Conservation (phyloP, 2,329 filamentous ascomycete species). For the Exophiala dermatitidis region DNA sequence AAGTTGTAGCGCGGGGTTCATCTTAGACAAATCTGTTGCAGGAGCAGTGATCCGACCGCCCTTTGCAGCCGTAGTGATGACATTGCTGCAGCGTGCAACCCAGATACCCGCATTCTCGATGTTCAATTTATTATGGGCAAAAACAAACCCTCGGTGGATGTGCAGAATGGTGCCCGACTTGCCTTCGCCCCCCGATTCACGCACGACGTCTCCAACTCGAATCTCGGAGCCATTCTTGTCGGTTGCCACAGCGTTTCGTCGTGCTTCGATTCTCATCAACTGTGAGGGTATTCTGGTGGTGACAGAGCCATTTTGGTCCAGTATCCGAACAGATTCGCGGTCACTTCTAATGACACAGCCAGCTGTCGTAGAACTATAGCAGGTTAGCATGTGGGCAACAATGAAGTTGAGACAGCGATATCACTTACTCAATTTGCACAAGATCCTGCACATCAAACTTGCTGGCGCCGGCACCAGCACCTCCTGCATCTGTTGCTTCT, state of each 20-base stretch:
- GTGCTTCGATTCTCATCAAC: slow-evolving; percentile 79
- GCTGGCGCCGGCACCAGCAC: slow-evolving; percentile 56
- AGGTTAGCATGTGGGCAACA: slow-evolving; percentile 27
- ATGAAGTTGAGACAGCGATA: background rate
- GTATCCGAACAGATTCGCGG: slow-evolving; percentile 77
- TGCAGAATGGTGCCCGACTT: slow-evolving; percentile 85
- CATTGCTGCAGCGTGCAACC: slow-evolving; percentile 75
- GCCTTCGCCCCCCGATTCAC: slow-evolving; percentile 78
- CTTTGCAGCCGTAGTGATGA: slow-evolving; percentile 89
- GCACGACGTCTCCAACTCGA: slow-evolving; percentile 81
- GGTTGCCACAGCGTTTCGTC: slow-evolving; percentile 79
- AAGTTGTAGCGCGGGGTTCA: slow-evolving; percentile 72
- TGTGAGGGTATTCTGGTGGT: slow-evolving; percentile 82
- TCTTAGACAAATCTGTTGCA: slow-evolving; percentile 73
- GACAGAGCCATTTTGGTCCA: slow-evolving; percentile 82
- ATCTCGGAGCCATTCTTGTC: slow-evolving; percentile 93
- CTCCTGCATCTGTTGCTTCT: slow-evolving; percentile 85
- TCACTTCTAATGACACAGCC: slow-evolving; percentile 93
- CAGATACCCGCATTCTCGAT: slow-evolving; percentile 86
- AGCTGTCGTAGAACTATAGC: slow-evolving; percentile 65
- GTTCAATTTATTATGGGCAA: slow-evolving; percentile 69
- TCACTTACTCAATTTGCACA: slow-evolving; percentile 73
- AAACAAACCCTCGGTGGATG: slow-evolving; percentile 87
- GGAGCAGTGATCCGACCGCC: slow-evolving; percentile 64
- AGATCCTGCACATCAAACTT: slow-evolving; percentile 90